A percentile compares a stretch with the other conserved stretches of the same genome.
Conservation (phyloP, 768 basidiomycete species). For the Mycena floridula region DNA sequence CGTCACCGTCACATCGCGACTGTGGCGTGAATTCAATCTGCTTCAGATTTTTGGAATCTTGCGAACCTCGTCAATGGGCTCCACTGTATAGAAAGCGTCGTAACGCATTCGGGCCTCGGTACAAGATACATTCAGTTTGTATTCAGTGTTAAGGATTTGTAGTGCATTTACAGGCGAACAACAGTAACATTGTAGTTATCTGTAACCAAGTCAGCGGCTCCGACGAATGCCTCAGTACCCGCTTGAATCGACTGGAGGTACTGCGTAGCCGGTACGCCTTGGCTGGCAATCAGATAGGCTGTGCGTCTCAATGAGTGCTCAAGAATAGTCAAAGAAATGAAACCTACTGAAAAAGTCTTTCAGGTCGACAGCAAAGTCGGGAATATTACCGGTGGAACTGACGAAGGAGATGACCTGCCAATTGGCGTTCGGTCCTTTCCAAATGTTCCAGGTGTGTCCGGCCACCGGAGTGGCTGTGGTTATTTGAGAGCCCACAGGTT, state of each 20-base stretch:
- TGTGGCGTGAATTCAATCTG: not conserved
- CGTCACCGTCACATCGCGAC: not conserved
- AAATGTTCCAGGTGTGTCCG: slow-evolving; percentile 50
- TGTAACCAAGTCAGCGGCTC: slow-evolving; percentile 39
- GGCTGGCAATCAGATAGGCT: slow-evolving; percentile 40
- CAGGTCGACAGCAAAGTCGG: slow-evolving; percentile 44
- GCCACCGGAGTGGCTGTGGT: slow-evolving; percentile 33
- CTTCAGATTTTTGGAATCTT: not conserved
- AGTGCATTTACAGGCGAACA: not conserved
- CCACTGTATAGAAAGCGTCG: too few relatives aligned
- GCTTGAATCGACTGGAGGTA: slow-evolving; percentile 49
- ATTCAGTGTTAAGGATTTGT: not conserved
- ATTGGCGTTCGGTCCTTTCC: slow-evolving; percentile 46
- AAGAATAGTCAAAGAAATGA: not conserved
- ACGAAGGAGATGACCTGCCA: slow-evolving; percentile 57
- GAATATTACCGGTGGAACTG: slow-evolving; percentile 39
- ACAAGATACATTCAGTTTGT: not conserved
- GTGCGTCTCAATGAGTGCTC: slow-evolving; percentile 1
- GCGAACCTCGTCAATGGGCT: too few relatives aligned
- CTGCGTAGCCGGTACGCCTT: slow-evolving; percentile 45
- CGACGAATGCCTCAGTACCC: slow-evolving; percentile 51
- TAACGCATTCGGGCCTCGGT: not conserved
- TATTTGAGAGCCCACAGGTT: slow-evolving; percentile 47
- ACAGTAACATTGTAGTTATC: slow-evolving; percentile 34
- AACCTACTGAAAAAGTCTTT: slow-evolving; percentile 47